Conservation (phyloP, 352 stramenopile genomes). For the Peronospora farinosa region DNA sequence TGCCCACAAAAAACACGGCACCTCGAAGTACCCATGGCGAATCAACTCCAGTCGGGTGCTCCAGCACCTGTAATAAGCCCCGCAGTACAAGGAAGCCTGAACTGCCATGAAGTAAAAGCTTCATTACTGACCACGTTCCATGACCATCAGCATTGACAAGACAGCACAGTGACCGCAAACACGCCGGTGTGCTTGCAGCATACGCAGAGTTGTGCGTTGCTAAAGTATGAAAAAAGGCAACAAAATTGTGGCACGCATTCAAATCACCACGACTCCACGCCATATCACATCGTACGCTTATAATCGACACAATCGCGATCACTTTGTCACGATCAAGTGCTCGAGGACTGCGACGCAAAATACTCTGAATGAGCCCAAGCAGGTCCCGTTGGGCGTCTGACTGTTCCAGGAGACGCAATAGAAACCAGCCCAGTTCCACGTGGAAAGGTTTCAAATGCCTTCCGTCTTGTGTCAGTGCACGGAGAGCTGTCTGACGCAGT, state of each 20-base stretch:
- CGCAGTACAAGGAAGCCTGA: conserved; percentile 65
- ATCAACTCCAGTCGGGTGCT: conserved; percentile 43
- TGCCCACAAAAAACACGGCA: conserved; percentile 83
- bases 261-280: conserved; percentile 68
- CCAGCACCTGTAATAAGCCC: conserved; percentile 63
- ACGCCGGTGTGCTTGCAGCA: conserved; percentile 51
- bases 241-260: conserved; percentile 61
- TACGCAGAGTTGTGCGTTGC: conserved; percentile 53
- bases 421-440: conserved; percentile 63
- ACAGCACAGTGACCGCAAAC: conserved; percentile 70
- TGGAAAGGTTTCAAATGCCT: conserved; percentile 59
- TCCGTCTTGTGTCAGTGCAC: conserved; percentile 58
- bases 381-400: conserved; percentile 78
- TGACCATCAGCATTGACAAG: conserved; percentile 81
- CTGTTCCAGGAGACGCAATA: conserved; percentile 69
- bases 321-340: conserved; percentile 58
- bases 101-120: conserved; percentile 56
- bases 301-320: conserved; percentile 59
- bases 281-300: conserved; percentile 60
- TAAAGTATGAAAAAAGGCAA: conserved; percentile 75
- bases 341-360: conserved; percentile 52
- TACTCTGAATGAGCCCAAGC: conserved; percentile 63
- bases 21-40: conserved; percentile 73
- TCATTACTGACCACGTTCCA: conserved; percentile 80
- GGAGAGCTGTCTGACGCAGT: conserved; percentile 57